Percentiles rank a stretch among this genome's conserved stretches.
These are phyloP conservation scores for Diphasiastrum complanatum DNA, from an alignment of 83 land plant genomes.

Conservation along the genomic window DNA sequence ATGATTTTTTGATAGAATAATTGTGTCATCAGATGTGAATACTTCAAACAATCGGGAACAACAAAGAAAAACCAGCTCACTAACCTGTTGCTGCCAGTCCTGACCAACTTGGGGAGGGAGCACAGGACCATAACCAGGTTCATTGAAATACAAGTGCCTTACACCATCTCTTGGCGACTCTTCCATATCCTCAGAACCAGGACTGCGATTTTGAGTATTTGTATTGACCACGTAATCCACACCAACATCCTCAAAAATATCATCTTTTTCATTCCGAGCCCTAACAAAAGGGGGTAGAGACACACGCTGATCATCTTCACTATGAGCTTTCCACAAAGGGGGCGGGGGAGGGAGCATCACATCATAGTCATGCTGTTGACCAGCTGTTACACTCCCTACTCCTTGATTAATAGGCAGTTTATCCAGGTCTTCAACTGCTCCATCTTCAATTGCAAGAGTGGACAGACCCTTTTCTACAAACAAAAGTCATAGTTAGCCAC, in stretches of 20 bases:
- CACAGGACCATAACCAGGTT: conserved; percentile 82
- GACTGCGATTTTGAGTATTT: conserved; percentile 59
- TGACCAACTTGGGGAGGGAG: conserved; percentile 60
- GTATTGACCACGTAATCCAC: conserved; percentile 59
- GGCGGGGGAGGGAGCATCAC: conserved; percentile 52
- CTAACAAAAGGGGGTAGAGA: conserved; percentile 15
- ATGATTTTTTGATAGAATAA: too few relatives aligned
- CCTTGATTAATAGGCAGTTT: too few relatives aligned
- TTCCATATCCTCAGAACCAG: conserved; percentile 94
- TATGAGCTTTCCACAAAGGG: conserved; percentile 4
- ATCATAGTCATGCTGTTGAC: conserved; percentile 40
- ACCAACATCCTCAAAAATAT: conserved; percentile 93
- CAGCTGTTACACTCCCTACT: conserved; percentile 25
- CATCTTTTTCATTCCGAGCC: conserved; percentile 61
- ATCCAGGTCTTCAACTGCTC: conserved; percentile 37
- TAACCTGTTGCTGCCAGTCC: conserved; percentile 69
- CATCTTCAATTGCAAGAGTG: conserved; percentile 39
- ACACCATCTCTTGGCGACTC: conserved; percentile 82
- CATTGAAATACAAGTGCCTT: conserved; percentile 57
- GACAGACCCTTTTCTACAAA: conserved; percentile 29
- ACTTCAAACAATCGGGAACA: too few relatives aligned
- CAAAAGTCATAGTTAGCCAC: conserved; percentile 2
- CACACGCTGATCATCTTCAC: neutral
- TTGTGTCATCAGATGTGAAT: too few relatives aligned
- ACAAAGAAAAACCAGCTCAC: conserved; percentile 21